Evolutionary conservation across 305 asterid genomes (phyloP), one percentile per base, ranked within the genome.

Genomic region (Coffea humblotiana): DNA sequence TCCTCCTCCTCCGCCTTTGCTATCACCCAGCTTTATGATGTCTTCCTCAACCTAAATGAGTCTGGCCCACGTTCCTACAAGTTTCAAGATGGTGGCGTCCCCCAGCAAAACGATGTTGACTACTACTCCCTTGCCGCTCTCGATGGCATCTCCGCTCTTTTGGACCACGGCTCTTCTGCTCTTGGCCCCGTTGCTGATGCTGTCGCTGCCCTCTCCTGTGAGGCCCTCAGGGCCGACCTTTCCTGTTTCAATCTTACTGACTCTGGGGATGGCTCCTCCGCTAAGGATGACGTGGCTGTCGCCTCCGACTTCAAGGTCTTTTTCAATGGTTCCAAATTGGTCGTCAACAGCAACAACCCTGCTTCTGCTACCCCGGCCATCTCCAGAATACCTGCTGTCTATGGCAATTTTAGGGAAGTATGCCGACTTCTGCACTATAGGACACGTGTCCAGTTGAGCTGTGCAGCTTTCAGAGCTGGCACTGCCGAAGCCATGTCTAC

Each of bases 201-300:
- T 16, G 88, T 90, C 69, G 94, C 96, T 19, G 97, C 98, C 25
- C 73, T 94, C 63, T 88, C 98, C 7, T 93, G 97, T 21, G 98
- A 94, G 88, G 98, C 96, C 15, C 80, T 94, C 81, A 82, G 87
- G 49, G 92, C 90, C 18, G 93, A 93, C 47, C 66, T 73, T 11
- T 83, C 92, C 0, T 83, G 91, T 32, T 94, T 94, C 82, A 89
- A 88, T 84, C 82, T 93, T 82, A 88, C 86, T 49, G 97, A 96
- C 83, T 92, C 99, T 0, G 99, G 99, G 10, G 99, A 96, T 74
- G 99, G 99, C 78, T 91, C 96, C 5, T 77, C 92, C 13, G 78
- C 90, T 72, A 96, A 96, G 90, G 99, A 94, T 65, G 94, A 90
- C 16, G 98, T 90, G 35, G 87, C 94, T 3, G 99, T 92, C 10